Base-by-base conservation (phyloP, 257 asterid species). In the Salvia rosmarinus region DNA sequence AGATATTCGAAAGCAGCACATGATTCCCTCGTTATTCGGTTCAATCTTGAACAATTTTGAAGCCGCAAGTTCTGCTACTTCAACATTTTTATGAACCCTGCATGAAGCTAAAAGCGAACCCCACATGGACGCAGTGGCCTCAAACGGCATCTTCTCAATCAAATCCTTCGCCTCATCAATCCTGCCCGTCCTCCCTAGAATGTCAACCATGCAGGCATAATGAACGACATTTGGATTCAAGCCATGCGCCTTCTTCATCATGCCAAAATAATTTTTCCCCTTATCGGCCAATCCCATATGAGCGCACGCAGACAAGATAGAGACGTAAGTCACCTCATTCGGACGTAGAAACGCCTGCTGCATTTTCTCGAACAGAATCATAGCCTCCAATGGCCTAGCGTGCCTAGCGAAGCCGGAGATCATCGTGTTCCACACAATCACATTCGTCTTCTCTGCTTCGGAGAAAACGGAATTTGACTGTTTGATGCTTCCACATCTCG, bases 51-150 rank as follows among this genome's bases (percentile, higher is more conserved):
- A 95, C 77, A 95, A 44, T 20, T 84, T 78, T 19, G 78, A 81
- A 25, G n/a, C 98, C 0, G 98, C 96, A 21, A 86, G 62, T 77
- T 89, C 98, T 20, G 91, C 98, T 28, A 91, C 51, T 68, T 89
- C 92, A 44, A 95, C 90, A 28, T 91, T 88, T 40, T 81, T 75
- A n/a, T 85, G 80, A 51, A 86, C 86, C 78, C 85, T 89, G 78
- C 96, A 91, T 2, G 95, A 85, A 19, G 93, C 98, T 74, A 95
- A 82, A 19, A 91, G 88, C 0, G 99, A 91, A 2, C 99, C 99
- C 97, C 96, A 94, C 75, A 91, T 88, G 12, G 99, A 89, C 43
- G 96, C 84, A 37, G 95, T 94, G 10, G 96, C 85, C 71, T 85
- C 87, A 78, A 84, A 87, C 2, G 98, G 91, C 98, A 94, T 94